Percentiles rank a stretch among this genome's conserved stretches.
phyloP scores from a whole-genome alignment of 106 monocot genomes.

The Dendrobium huoshanense region DNA sequence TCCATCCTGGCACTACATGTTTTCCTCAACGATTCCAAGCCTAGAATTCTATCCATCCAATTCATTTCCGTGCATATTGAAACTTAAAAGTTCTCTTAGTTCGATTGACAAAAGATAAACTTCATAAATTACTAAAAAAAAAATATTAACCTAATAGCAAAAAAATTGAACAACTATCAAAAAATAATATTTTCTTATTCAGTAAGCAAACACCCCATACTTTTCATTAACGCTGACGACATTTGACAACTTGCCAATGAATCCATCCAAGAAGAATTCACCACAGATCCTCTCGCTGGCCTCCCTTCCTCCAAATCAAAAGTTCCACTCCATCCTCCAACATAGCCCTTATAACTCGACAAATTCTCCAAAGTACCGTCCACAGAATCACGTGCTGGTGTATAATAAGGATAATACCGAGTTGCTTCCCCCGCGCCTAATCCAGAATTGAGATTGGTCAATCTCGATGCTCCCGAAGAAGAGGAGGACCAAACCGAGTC shows the following conservation, averaged over 20 bases:
- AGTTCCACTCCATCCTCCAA: slow-evolving; percentile 2
- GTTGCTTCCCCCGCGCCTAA: neutral
- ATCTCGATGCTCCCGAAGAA: neutral
- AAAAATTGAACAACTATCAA: neutral
- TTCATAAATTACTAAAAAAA: neutral
- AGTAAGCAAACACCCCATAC: neutral
- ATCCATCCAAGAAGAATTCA: slow-evolving; percentile 10
- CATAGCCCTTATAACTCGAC: slow-evolving; percentile 2
- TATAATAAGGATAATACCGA: slow-evolving; percentile 6
- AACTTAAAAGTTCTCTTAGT: neutral
- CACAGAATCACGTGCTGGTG: neutral
- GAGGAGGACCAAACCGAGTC: neutral
- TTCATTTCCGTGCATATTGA: neutral
- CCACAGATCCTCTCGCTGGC: neutral
- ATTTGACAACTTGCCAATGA: neutral
- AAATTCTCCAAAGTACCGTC: neutral
- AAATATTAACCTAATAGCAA: neutral
- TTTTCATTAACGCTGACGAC: neutral
- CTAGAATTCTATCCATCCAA: neutral
- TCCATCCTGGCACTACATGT: neutral
- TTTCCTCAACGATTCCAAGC: neutral
- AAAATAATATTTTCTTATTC: neutral
- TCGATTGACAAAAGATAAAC: neutral
- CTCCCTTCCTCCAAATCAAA: slow-evolving; percentile 11
- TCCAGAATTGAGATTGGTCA: neutral